Conservation (phyloP, 73 alveolate species). For the Tetrahymena malaccensis region DNA sequence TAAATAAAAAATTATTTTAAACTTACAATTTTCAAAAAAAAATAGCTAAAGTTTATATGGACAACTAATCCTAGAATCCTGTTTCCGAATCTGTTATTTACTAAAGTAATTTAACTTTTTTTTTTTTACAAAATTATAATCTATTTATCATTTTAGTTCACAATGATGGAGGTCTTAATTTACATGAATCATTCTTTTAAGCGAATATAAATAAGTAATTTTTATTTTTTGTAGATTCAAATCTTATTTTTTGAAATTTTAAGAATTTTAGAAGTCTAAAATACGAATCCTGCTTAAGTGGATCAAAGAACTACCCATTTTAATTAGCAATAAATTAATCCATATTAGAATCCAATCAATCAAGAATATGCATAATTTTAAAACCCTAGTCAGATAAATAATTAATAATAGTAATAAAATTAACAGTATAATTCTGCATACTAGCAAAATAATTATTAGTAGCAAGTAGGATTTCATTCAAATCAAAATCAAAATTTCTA, state of each 20-base stretch:
- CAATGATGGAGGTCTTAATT: not conserved
- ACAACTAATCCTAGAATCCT: not conserved
- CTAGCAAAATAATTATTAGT: too few relatives aligned
- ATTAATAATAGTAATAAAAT: too few relatives aligned
- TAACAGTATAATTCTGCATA: too few relatives aligned
- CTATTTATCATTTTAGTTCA: not conserved
- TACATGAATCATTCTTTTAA: not conserved
- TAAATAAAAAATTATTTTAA: too few relatives aligned
- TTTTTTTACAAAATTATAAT: too few relatives aligned
- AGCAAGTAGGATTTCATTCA: too few relatives aligned
- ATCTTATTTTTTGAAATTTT: too few relatives aligned
- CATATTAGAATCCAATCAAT: not conserved
- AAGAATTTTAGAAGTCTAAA: not conserved
- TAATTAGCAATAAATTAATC: not conserved
- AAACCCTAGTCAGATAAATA: too few relatives aligned
- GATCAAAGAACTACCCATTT: not conserved
- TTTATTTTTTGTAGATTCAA: not conserved
- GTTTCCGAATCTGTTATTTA: not conserved
- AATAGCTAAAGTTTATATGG: not conserved
- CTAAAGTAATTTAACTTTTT: not conserved
- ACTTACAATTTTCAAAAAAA: too few relatives aligned
- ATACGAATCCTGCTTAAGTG: not conserved
- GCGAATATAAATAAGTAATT: not conserved
- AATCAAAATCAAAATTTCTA: too few relatives aligned
- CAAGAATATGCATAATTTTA: too few relatives aligned